Evolutionary conservation across 2,329 filamentous ascomycete species (phyloP), one percentile per base, ranked within the genome.

Genomic region (Aspergillus calidoustus): DNA sequence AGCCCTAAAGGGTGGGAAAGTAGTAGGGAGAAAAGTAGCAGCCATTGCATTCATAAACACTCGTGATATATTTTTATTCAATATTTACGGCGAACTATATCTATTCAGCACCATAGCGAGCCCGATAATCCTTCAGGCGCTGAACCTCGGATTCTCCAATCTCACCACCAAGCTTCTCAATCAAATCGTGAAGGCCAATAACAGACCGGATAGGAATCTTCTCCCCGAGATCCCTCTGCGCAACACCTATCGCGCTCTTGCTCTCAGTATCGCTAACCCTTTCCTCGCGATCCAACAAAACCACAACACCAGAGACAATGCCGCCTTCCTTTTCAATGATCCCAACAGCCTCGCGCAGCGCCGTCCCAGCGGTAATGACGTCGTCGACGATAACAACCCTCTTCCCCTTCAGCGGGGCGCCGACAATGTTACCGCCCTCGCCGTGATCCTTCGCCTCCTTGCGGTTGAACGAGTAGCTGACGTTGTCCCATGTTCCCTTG

Each of bases 391-490:
- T 91, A 38, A 99, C 84, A 17, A 97, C 88, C 63, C 86, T 87
- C 85, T 95, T 93, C 57, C 91, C 93, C 79, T 91, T 90, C 72
- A 98, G 82, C 7, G 89, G 85, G 31, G 92, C 91, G 11, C 95
- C 95, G 15, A 98, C 93, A 71, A 98, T 96, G 75, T 87, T 91
- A 49, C 95, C 94, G 38, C 94, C 94, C 80, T 99, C 95, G 49
- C 95, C 94, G 77, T 98, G 94, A 73, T 92, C 91, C 83, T 98
- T 98, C 72, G 89, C 91, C 81, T 98, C 95, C 81, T 98, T 98
- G 73, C 95, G 88, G 80, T 98, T 96, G 81, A 96, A 98, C 38
- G 89, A 89, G 81, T 97, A 98, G 73, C 89, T 91, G 60, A 91
- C 83, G 48, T 84, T 79, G 59, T 86, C 87, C 78, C 90, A 95